Evolutionary conservation across 495 filamentous ascomycete species (phyloP).

Genomic region (Melanomma pulvis-pyrius): DNA sequence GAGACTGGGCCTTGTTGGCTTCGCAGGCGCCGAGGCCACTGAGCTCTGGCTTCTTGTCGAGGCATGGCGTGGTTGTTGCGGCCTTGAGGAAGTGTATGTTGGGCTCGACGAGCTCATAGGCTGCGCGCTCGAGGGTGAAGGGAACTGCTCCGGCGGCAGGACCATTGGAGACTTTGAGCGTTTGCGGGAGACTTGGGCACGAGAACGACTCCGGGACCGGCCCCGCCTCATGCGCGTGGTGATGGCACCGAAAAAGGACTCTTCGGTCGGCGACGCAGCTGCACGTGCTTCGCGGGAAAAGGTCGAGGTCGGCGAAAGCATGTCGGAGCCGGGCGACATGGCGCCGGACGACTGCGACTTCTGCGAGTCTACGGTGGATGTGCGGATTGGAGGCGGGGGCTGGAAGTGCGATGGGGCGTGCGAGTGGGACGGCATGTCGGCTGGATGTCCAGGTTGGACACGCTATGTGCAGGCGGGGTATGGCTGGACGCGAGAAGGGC

Average conservation of each 20-base stretch:
- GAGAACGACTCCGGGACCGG: constrained; percentile 34
- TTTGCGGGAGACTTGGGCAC: constrained; percentile 13
- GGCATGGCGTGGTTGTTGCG: constrained; percentile 32
- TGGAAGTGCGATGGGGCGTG: constrained; percentile 17
- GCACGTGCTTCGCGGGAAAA: constrained; percentile 22
- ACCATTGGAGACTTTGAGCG: constrained; percentile 35
- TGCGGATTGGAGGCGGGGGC: constrained; percentile 33
- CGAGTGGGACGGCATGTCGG: constrained; percentile 24
- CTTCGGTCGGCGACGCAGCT: constrained; percentile 28
- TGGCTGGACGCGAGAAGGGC: background rate
- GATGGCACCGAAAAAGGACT: constrained; percentile 37
- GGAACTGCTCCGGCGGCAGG: constrained; percentile 34
- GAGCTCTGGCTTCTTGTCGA: constrained; percentile 30
- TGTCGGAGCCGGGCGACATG: constrained; percentile 23
- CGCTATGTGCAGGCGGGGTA: constrained; percentile 17
- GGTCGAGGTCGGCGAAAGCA: constrained; percentile 28
- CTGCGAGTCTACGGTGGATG: constrained; percentile 19
- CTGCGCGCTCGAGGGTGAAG: constrained; percentile 1
- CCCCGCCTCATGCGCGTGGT: constrained; percentile 22
- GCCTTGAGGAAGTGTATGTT: constrained; percentile 20
- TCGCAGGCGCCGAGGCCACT: background rate
- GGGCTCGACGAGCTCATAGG: constrained; percentile 8
- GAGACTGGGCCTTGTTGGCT: constrained; percentile 18
- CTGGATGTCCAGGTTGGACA: background rate
- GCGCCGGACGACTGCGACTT: constrained; percentile 18